Base-by-base conservation (phyloP, 139 green algal genomes). In the Coccomyxa sp. region DNA sequence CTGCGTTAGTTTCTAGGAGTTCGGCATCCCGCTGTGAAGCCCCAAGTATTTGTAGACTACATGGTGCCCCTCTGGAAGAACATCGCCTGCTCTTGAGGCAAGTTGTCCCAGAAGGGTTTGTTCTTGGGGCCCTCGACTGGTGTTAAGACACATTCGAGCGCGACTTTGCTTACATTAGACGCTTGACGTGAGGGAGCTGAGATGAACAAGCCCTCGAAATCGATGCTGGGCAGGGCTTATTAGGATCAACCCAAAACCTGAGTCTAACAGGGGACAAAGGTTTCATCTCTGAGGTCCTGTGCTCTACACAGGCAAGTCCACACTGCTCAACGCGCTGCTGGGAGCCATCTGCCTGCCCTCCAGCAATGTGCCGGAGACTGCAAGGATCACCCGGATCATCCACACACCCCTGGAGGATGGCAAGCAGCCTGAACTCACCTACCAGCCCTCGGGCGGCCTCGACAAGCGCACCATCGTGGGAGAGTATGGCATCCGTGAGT, bases 281-380 rank as follows among this genome's bases (percentile, higher is more conserved):
- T n/a, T 54, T 33, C 6, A 34, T 70, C n/a, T n/a, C n/a, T n/a
- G 0, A 35, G 33, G 50, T 44, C 27, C 44, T 54, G 33, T 40
- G 12, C 6, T 7, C 35, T 29, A 7, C 38, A 58, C 86, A 95
- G 91, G 91, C 82, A 95, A 95, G 40, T 88, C 79, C 40, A 95
- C 91, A 4, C 82, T 95, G 68, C 80, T 95, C 40, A 93, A 94
- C 38, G 79, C 88, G 6, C 78, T 95, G 34, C 70, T 90, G 24
- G 86, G 85, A 18, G 39, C 71, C 5, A 81, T 87, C 36, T 35
- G 89, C 12, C 78, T 95, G 58, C 91, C 91, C 18, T 84, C 88
- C 55, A 93, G 88, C 88, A 95, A 94, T 70, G 74, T 86, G 2
- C 82, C 82, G 38, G 82, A 86, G 68, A 82, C 82, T 35, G 82